Conservation (phyloP, 2,329 filamentous ascomycete species). For the Rhytidhysteron rufulum region DNA sequence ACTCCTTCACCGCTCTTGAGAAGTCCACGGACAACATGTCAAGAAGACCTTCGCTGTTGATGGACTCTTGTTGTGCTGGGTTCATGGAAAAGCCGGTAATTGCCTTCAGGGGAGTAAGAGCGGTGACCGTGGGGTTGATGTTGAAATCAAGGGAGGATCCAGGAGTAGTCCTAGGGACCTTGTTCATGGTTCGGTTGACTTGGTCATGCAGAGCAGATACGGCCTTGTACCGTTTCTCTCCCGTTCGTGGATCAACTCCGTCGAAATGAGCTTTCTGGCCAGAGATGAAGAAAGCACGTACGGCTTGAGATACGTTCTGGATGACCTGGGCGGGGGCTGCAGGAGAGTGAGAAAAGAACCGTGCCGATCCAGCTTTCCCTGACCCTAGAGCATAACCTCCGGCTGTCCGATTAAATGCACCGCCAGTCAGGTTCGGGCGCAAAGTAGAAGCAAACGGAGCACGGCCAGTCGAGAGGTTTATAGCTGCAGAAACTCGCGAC, state of each 20-base stretch:
- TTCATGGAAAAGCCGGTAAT: constrained; percentile 51
- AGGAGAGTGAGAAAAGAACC: constrained; percentile 88
- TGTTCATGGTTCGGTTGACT: constrained; percentile 63
- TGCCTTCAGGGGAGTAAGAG: constrained; percentile 67
- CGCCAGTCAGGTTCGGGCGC: constrained; percentile 87
- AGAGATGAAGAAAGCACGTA: constrained; percentile 88
- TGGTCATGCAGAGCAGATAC: constrained; percentile 74
- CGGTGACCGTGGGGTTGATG: constrained; percentile 84
- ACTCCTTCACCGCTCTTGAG: constrained; percentile 76
- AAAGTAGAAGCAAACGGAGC: constrained; percentile 86
- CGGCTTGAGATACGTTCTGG: constrained; percentile 89
- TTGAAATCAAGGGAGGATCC: constrained; percentile 88
- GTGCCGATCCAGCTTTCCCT: constrained; percentile 64
- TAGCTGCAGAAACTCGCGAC: constrained; percentile 53
- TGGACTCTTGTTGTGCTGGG: constrained; percentile 48
- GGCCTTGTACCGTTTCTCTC: constrained; percentile 74
- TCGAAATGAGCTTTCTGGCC: constrained; percentile 87
- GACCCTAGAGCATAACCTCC: constrained; percentile 82
- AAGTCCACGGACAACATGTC: constrained; percentile 86
- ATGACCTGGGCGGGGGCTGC: constrained; percentile 84
- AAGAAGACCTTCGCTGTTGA: constrained; percentile 80
- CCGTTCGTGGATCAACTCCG: constrained; percentile 63
- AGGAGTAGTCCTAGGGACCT: constrained; percentile 54
- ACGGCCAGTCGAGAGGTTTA: constrained; percentile 64
- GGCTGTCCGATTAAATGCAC: constrained; percentile 76